These are phyloP conservation scores for Astrocystis sublimbata DNA, from an alignment of 495 filamentous ascomycete species.

Conservation along the genomic window DNA sequence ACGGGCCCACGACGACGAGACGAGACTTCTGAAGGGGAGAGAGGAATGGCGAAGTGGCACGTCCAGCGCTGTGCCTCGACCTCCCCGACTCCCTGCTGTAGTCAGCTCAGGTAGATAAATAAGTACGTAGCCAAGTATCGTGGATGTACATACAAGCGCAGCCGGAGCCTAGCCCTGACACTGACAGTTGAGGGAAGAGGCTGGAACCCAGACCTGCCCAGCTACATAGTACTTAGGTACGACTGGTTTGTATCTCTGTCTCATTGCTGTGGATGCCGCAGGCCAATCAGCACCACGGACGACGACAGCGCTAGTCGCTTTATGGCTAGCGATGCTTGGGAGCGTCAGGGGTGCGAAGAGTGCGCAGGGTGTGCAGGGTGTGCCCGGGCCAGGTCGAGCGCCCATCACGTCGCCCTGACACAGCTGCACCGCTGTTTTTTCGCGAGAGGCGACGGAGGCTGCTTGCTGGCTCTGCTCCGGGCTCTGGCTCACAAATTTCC, in stretches of 20 bases:
- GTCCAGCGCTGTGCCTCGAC: too few relatives aligned
- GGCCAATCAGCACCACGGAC: constrained; percentile 8
- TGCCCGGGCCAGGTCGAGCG: constrained; percentile 21
- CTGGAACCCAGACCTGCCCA: constrained; percentile 15
- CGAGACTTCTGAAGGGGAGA: background rate
- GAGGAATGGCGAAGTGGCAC: background rate
- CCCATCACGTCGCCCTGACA: constrained; percentile 22
- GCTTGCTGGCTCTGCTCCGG: too few relatives aligned
- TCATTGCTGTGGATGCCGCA: background rate
- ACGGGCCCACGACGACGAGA: background rate
- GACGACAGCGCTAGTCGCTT: background rate
- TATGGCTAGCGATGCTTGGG: constrained; percentile 4
- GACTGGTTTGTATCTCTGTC: background rate
- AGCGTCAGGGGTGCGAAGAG: too few relatives aligned
- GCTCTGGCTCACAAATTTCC: constrained; percentile 26
- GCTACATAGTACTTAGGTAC: background rate
- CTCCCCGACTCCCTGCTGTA: too few relatives aligned
- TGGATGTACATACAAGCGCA: background rate
- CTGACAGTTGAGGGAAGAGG: too few relatives aligned
- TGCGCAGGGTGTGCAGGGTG: too few relatives aligned
- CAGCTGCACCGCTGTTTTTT: constrained; percentile 23
- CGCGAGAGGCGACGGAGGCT: constrained; percentile 25
- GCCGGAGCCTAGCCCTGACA: too few relatives aligned
- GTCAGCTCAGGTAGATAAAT: too few relatives aligned
- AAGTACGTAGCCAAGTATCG: too few relatives aligned